Conservation (phyloP, 768 basidiomycete species). For the Boletus edulis region DNA sequence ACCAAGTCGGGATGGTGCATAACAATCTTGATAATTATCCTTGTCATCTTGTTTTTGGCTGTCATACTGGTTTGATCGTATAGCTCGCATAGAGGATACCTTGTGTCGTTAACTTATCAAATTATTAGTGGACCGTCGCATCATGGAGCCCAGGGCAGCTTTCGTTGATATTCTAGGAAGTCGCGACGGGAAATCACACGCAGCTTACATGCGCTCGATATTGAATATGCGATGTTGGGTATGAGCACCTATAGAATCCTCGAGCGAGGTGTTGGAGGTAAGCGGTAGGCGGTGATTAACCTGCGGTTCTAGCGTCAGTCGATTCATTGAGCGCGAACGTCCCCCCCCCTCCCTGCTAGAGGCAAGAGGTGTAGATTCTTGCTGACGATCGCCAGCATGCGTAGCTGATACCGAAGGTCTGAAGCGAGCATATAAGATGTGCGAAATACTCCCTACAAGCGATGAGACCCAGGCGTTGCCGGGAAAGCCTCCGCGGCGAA, state of each 20-base stretch:
- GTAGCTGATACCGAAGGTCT: too few relatives aligned
- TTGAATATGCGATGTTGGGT: too few relatives aligned
- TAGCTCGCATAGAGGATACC: conserved; percentile 7
- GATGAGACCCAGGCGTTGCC: too few relatives aligned
- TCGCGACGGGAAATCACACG: not conserved
- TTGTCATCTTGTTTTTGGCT: conserved; percentile 71
- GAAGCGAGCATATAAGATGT: too few relatives aligned
- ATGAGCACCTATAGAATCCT: not conserved
- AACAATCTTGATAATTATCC: conserved; percentile 74
- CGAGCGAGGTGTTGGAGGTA: not conserved
- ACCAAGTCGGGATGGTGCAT: conserved; percentile 91
- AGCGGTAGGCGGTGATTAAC: not conserved
- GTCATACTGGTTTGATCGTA: conserved; percentile 66
- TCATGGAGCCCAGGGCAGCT: not conserved
- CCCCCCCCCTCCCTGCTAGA: too few relatives aligned
- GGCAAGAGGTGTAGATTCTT: too few relatives aligned
- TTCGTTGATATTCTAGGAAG: not conserved
- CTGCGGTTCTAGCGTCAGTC: not conserved
- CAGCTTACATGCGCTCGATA: not conserved
- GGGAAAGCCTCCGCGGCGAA: too few relatives aligned
- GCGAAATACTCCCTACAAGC: not conserved
- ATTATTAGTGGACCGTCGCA: not conserved
- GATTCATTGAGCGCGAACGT: too few relatives aligned
- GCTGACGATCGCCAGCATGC: too few relatives aligned
- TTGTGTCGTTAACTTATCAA: conserved; percentile 14